Evolutionary conservation across 2,329 filamentous ascomycete genomes (phyloP).

Genomic region (Aspergillus intermedius): DNA sequence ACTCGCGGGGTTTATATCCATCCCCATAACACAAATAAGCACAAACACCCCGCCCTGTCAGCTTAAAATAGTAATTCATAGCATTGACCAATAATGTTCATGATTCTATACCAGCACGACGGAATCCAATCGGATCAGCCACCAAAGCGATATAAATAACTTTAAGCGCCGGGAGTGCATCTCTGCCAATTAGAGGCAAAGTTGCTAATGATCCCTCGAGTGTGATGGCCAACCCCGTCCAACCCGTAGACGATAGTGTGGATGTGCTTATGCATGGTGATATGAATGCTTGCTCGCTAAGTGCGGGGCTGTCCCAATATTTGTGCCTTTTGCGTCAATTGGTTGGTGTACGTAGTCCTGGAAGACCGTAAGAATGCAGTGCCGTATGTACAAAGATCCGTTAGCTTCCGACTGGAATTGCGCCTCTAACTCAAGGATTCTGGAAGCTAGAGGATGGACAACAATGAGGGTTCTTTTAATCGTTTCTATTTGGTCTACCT

Average conservation of each 20-base stretch:
- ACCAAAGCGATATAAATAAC: conserved; percentile 3
- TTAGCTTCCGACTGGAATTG: no score
- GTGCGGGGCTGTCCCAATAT: not conserved
- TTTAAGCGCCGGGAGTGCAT: conserved; percentile 10
- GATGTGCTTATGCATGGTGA: no score
- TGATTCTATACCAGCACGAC: not conserved
- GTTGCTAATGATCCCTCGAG: no score
- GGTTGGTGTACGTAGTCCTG: no score
- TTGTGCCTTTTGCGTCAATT: no score
- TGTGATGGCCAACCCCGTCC: not conserved
- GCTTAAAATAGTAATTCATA: conserved; percentile 3
- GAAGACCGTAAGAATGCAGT: no score
- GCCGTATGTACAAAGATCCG: no score
- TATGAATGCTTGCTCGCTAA: not conserved
- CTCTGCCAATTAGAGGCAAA: not conserved
- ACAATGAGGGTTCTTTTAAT: no score
- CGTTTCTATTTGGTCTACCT: no score
- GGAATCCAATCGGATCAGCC: conserved; percentile 9
- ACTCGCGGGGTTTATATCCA: not conserved
- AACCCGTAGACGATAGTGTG: not conserved
- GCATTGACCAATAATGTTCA: conserved; percentile 1
- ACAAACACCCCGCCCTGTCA: no score
- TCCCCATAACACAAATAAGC: not conserved
- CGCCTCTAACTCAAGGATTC: no score
- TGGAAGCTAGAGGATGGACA: no score